These are phyloP conservation scores for Hypoxylon sp. DNA, from an alignment of 2,329 filamentous ascomycete species.

Conservation along the genomic window DNA sequence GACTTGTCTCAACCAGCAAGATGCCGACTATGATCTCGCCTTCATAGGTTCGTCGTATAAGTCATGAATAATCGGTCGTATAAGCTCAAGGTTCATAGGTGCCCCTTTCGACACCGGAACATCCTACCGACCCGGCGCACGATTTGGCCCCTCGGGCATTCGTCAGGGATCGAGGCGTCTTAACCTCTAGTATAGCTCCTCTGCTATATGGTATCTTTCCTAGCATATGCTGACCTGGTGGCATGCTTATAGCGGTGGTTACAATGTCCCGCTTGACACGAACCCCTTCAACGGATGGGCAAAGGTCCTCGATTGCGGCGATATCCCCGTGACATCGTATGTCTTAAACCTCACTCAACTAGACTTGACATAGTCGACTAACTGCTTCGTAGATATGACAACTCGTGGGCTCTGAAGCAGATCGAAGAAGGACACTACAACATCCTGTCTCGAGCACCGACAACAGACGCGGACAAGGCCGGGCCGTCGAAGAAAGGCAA, in stretches of 20 bases:
- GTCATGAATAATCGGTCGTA: not conserved
- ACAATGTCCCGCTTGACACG: constrained; percentile 80
- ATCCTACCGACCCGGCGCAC: constrained; percentile 82
- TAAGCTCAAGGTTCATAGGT: constrained; percentile 53
- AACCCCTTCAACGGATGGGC: constrained; percentile 87
- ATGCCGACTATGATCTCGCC: constrained; percentile 82
- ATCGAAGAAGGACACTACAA: constrained; percentile 86
- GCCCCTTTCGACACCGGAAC: constrained; percentile 88
- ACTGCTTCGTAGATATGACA: constrained; percentile 71
- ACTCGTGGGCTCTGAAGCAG: constrained; percentile 80
- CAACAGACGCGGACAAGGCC: constrained; percentile 70
- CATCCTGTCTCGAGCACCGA: constrained; percentile 74
- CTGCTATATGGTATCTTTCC: constrained; percentile 45
- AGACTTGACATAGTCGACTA: constrained; percentile 1
- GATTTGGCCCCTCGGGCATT: constrained; percentile 85
- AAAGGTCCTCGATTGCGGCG: constrained; percentile 81
- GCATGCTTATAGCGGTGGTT: constrained; percentile 71
- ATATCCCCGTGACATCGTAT: constrained; percentile 85
- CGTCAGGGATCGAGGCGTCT: constrained; percentile 85
- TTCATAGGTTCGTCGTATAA: constrained; percentile 71
- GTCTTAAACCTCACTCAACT: constrained; percentile 41
- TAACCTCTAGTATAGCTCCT: constrained; percentile 75
- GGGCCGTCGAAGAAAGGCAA: constrained; percentile 76
- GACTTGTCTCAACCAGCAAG: constrained; percentile 74
- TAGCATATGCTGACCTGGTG: constrained; percentile 2